A percentile compares a stretch with the other conserved stretches of the same genome.
phyloP scores from a whole-genome alignment of 176 grass and related monocot species.

The Melocanna baccifera region DNA sequence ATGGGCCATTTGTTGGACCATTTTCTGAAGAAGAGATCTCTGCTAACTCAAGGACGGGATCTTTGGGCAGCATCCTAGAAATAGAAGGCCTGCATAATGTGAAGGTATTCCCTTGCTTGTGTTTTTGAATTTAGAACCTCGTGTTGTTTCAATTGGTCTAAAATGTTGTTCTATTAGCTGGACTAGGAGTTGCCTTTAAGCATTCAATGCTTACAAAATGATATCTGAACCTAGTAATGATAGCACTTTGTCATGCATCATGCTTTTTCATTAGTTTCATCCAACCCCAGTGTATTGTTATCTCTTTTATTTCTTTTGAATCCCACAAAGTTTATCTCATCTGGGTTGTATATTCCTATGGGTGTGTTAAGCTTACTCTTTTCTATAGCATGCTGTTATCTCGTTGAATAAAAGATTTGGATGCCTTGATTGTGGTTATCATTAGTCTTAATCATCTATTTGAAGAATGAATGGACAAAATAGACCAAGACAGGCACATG shows the following conservation, averaged over 20 bases:
- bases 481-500: neutral
- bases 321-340: neutral
- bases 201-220: neutral
- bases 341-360: neutral
- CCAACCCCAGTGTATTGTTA: slow-evolving; percentile 1
- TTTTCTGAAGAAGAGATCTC: slow-evolving; percentile 35
- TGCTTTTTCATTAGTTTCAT: slow-evolving; percentile 12
- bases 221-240: neutral
- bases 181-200: neutral
- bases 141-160: slow-evolving; percentile 10
- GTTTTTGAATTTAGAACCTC: neutral
- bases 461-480: neutral
- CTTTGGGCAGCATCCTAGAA: slow-evolving; percentile 50
- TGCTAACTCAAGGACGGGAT: slow-evolving; percentile 49
- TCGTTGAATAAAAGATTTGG: slow-evolving; percentile 2
- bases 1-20: slow-evolving; percentile 24
- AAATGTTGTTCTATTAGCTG: neutral
- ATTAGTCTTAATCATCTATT: slow-evolving; percentile 10
- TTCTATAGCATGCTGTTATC: neutral
- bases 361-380: neutral
- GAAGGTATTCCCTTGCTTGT: slow-evolving; percentile 50
- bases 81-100: slow-evolving; percentile 16
- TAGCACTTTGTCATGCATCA: neutral
- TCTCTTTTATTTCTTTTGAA: slow-evolving; percentile 10
- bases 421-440: neutral